phyloP scores from a whole-genome alignment of 257 asterid species.

The Salvia splendens region DNA sequence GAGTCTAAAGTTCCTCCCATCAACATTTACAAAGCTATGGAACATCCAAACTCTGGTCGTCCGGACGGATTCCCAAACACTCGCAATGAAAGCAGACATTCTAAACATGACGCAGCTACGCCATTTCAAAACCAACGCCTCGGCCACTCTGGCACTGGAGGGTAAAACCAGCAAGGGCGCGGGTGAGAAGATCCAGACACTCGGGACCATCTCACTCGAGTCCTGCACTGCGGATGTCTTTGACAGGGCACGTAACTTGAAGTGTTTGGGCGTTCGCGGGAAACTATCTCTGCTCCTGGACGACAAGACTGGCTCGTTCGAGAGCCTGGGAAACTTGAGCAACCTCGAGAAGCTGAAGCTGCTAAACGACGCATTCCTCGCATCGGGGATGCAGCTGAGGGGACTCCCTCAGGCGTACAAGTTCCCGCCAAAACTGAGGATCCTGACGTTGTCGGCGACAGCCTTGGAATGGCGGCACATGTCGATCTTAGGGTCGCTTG shows the following conservation, averaged over 20 bases:
- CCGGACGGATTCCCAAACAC: conserved; percentile 4
- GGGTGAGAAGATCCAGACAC: conserved; percentile 37
- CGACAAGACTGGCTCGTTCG: conserved; percentile 30
- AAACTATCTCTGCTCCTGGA: conserved; percentile 32
- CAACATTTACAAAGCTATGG: conserved; percentile 24
- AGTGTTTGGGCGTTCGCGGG: conserved; percentile 45
- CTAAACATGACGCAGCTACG: conserved; percentile 37
- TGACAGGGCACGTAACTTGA: conserved; percentile 33
- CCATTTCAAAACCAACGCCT: conserved; percentile 45
- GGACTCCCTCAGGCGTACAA: conserved; percentile 36
- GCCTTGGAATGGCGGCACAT: conserved; percentile 36
- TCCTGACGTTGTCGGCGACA: conserved; percentile 31
- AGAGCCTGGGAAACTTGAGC: conserved; percentile 30
- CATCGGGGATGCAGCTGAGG: conserved; percentile 1
- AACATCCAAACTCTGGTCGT: conserved; percentile 39
- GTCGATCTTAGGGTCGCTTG: conserved; percentile 31
- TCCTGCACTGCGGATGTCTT: conserved; percentile 38
- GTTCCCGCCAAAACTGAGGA: conserved; percentile 34
- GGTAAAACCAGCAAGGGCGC: conserved; percentile 8
- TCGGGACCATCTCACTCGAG: conserved; percentile 42
- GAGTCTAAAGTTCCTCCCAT: conserved; percentile 30
- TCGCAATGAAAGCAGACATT: conserved; percentile 28
- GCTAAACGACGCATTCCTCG: conserved; percentile 32
- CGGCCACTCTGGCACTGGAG: conserved; percentile 24
- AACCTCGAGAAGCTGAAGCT: conserved; percentile 47